Evolutionary conservation across 2,329 filamentous ascomycete species (phyloP), one percentile per base, ranked within the genome.

Genomic region (Furcasterigmium sp.): DNA sequence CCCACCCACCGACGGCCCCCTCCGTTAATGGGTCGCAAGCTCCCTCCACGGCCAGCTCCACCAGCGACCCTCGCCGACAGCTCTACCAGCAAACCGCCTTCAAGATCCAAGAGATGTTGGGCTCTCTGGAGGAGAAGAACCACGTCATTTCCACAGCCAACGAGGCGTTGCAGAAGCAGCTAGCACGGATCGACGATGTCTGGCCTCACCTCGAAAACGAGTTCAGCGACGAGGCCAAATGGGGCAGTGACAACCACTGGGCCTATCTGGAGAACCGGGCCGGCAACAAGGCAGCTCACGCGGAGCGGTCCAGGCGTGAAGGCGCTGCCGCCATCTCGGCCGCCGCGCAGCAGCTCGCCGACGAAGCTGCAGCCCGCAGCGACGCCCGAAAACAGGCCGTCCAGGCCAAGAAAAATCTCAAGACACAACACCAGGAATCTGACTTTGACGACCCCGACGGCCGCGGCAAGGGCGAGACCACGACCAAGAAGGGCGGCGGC

Each of bases 101-200:
- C 54, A 84, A 86, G 51, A 84, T 95, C 41, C 80, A 85, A 51
- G 86, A 91, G 54, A 86, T 97, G 73, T 80, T 97, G 36, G 81
- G 89, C 38, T 91, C 91, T 2, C 77, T 97, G 29, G 93, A 98
- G 58, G 93, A 98, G 67, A 98, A 98, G 68, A 95, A 96, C 53
- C 91, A 96, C 54, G 93, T 98, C 53, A 85, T 97, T 44, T 85
- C 87, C 29, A 94, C 91, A 14, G 91, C 93, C 43, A 93, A 91
- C 56, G 87, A 95, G 53, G 88, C 91, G 37, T 79, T 97, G 11
- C 81, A 88, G 51, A 87, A 87, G 58, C 90, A 96, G 58, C 75
- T 96, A 28, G 71, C 78, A 46, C 87, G 94, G 41, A 82, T 96
- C 58, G 87, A 95, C 59, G 84, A 87, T 53, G 84, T 94, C 25